Evolutionary conservation across 2,329 filamentous ascomycete genomes (phyloP), one percentile per base, ranked within the genome.

Genomic region (Talaromyces sp.): DNA sequence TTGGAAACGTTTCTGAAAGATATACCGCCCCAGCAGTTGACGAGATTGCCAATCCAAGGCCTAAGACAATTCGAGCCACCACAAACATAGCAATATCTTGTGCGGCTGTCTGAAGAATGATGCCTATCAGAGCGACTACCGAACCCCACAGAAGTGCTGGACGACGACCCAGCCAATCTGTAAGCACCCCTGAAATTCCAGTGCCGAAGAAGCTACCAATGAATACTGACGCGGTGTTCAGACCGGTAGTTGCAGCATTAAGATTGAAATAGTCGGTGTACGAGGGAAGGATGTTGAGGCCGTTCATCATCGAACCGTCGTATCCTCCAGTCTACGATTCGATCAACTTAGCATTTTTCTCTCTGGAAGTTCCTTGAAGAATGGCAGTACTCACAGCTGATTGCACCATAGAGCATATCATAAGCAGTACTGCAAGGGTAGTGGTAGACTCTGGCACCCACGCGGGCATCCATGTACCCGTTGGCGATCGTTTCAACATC

Each of bases 181-280:
- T 86, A 68, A 93, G 74, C 75, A 92, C 89, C 82, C 91, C 91
- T 65, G 89, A 90, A 67, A 91, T 87, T 69, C 93, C 73, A 62
- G 91, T 89, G 75, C 91, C 88, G 68, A 92, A 90, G 84, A 93
- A 94, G 71, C 90, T 92, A 77, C 87, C 86, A 74, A 84, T 86
- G 41, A 90, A 93, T 63, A 94, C 79, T 1, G 83, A 82, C 0
- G 84, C 81, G 4, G 84, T 87, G 68, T 86, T 86, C 17, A 87
- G 77, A 3, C 82, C 84, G 0, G 79, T 83, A 0, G 84, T 85
- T 0, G 82, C 80, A 0, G 81, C 72, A n/a, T 75, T 86, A 8
- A 87, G 79, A 3, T 79, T 69, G 74, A 87, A 87, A 71, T 87
- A 87, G 43, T 85, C 78, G 0, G 78, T 81, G 70, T 87, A 87